Conservation (phyloP, 108 stramenopile species). For the Skeletonema grethae region DNA sequence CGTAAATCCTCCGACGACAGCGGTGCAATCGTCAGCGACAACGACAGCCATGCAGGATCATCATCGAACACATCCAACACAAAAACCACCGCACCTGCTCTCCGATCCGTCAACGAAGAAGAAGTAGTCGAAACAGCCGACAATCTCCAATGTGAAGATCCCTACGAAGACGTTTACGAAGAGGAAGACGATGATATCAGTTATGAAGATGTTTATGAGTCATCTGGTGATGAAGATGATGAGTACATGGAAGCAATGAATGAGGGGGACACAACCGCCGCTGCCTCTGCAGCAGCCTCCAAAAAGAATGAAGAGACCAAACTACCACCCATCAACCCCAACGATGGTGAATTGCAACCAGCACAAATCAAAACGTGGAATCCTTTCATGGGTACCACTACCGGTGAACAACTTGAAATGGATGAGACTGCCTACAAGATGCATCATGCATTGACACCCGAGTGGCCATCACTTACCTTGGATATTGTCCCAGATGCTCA, state of each 20-base stretch:
- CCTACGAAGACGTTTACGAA: slow-evolving; percentile 76
- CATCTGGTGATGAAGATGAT: slow-evolving; percentile 52
- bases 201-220: slow-evolving; percentile 63
- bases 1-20: slow-evolving; percentile 24
- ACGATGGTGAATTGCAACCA: slow-evolving; percentile 3
- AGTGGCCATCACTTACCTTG: slow-evolving; percentile 95
- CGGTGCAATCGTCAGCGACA: slow-evolving; percentile 5
- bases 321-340: slow-evolving; percentile 13
- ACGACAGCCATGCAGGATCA: slow-evolving; percentile 2
- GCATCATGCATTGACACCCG: slow-evolving; percentile 92
- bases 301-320: slow-evolving; percentile 14
- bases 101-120: slow-evolving; percentile 17
- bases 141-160: slow-evolving; percentile 81
- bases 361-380: slow-evolving; percentile 36
- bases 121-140: slow-evolving; percentile 60
- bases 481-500: slow-evolving; percentile 86
- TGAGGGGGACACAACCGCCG: slow-evolving; percentile 29
- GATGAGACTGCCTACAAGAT: slow-evolving; percentile 96
- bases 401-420: slow-evolving; percentile 86
- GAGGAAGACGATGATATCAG: slow-evolving; percentile 59
- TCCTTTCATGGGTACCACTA: slow-evolving; percentile 21
- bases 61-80: background rate
- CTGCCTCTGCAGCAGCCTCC: slow-evolving; percentile 47
- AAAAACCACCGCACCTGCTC: slow-evolving; percentile 19
- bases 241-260: slow-evolving; percentile 38